These are phyloP conservation scores for Piper betle DNA, from an alignment of 164 flowering plant species.

Conservation along the genomic window DNA sequence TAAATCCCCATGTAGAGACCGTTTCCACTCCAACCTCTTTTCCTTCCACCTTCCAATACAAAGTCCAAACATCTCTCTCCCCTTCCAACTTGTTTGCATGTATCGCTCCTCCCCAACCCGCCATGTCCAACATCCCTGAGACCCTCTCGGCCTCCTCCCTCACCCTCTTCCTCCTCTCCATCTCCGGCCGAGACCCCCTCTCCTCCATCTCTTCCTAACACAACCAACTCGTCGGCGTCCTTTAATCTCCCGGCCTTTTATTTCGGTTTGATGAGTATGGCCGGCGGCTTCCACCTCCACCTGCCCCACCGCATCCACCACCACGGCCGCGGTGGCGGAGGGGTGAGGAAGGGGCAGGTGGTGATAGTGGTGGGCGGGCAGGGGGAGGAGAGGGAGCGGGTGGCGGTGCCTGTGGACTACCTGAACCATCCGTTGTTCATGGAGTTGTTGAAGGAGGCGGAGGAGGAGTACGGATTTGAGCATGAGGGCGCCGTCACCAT, in stretches of 20 bases:
- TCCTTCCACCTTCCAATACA: background rate
- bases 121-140: conserved; percentile 62
- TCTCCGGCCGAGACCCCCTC: conserved; percentile 69
- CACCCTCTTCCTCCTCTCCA: conserved; percentile 44
- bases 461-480: conserved; percentile 70
- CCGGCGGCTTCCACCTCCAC: conserved; percentile 28
- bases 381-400: conserved; percentile 48
- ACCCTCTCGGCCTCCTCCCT: conserved; percentile 41
- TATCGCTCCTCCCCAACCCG: conserved; percentile 4
- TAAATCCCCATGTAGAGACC: no score
- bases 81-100: no score
- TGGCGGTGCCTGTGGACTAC: conserved; percentile 56
- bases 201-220: conserved; percentile 31
- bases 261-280: background rate
- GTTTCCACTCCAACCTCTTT: background rate
- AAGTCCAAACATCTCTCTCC: background rate
- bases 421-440: conserved; percentile 67
- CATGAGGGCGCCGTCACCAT: conserved; percentile 64
- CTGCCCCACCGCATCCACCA: conserved; percentile 25
- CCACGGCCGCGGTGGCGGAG: conserved; percentile 36
- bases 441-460: conserved; percentile 63
- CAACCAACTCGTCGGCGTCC: background rate
- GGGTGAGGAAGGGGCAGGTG: conserved; percentile 57
- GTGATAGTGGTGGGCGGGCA: conserved; percentile 55
- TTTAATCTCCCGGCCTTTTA: background rate